Evolutionary conservation across 2,329 filamentous ascomycete species (phyloP).

Genomic region (Exophiala spinifera): DNA sequence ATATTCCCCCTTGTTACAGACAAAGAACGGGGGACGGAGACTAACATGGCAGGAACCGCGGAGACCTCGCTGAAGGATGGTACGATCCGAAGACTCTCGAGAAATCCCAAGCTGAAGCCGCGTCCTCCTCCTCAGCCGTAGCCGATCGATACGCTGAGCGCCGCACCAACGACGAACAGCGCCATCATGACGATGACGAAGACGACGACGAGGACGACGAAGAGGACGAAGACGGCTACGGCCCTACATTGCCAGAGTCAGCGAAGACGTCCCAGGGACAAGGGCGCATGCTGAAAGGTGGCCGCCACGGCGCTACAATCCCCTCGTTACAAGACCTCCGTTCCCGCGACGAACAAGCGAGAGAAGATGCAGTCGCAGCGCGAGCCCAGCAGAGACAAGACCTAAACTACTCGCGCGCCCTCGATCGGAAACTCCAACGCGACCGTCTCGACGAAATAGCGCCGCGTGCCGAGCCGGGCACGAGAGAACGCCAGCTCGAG

Average conservation of each 20-base stretch:
- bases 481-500: slow-evolving; percentile 78
- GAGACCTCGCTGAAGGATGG: slow-evolving; percentile 85
- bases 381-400: slow-evolving; percentile 46
- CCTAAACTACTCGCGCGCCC: slow-evolving; percentile 60
- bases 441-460: slow-evolving; percentile 75
- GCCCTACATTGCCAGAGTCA: slow-evolving; percentile 47
- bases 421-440: slow-evolving; percentile 65
- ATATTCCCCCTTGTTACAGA: neutral
- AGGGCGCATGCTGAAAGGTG: slow-evolving; percentile 27
- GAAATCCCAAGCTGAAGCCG: slow-evolving; percentile 29
- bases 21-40: neutral
- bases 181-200: too few species aligned
- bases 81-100: slow-evolving; percentile 76
- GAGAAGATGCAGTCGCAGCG: slow-evolving; percentile 52
- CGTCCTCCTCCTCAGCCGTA: slow-evolving; percentile 9
- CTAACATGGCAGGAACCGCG: slow-evolving; percentile 64
- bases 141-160: neutral
- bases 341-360: slow-evolving; percentile 42
- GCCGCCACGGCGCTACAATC: slow-evolving; percentile 56
- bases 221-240: slow-evolving; percentile 62
- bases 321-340: slow-evolving; percentile 73
- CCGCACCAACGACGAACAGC: neutral
- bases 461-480: slow-evolving; percentile 78
- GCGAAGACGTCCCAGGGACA: slow-evolving; percentile 24
- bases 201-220: slow-evolving; percentile 39